Evolutionary conservation across 1,284 basidiomycete genomes (phyloP).

Genomic region (Cryptococcus hybrid): DNA sequence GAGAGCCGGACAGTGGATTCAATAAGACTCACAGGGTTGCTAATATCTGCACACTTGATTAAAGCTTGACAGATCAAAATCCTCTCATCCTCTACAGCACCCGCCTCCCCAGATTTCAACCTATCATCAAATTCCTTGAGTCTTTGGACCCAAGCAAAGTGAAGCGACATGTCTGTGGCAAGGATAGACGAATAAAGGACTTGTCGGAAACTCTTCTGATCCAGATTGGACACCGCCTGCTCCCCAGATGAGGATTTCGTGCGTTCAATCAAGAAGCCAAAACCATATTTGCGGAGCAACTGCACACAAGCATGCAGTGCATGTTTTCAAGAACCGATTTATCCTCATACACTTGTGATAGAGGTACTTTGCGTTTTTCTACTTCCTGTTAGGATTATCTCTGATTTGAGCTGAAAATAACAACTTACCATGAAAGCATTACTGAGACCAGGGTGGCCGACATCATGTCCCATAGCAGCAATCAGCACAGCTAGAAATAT

Average conservation of each 20-base stretch:
- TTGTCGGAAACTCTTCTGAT: constrained; percentile 63
- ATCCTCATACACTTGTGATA: constrained; percentile 82
- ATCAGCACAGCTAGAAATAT: constrained; percentile 80
- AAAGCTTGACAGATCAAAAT: constrained; percentile 82
- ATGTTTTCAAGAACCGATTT: constrained; percentile 89
- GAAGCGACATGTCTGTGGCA: constrained; percentile 90
- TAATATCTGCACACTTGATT: constrained; percentile 95
- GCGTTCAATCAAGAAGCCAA: constrained; percentile 53
- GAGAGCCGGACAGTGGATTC: background rate
- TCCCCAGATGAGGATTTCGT: background rate
- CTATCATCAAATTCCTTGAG: constrained; percentile 55
- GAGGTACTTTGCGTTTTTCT: constrained; percentile 89
- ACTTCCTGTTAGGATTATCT: background rate
- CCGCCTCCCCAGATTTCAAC: constrained; percentile 18
- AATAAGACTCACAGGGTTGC: constrained; percentile 73
- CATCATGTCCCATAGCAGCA: constrained; percentile 92
- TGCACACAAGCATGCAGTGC: constrained; percentile 83
- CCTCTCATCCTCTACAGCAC: constrained; percentile 54
- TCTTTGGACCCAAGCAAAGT: constrained; percentile 74
- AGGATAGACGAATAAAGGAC: constrained; percentile 75
- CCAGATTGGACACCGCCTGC: constrained; percentile 28
- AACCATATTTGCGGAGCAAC: constrained; percentile 75
- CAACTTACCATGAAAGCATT: constrained; percentile 83
- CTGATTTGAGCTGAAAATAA: background rate
- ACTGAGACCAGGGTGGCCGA: constrained; percentile 87